Percentiles rank a stretch among this genome's conserved stretches.
phyloP scores from a whole-genome alignment of 1,139 yeast species.

The Lodderomyces oxycetoniae region DNA sequence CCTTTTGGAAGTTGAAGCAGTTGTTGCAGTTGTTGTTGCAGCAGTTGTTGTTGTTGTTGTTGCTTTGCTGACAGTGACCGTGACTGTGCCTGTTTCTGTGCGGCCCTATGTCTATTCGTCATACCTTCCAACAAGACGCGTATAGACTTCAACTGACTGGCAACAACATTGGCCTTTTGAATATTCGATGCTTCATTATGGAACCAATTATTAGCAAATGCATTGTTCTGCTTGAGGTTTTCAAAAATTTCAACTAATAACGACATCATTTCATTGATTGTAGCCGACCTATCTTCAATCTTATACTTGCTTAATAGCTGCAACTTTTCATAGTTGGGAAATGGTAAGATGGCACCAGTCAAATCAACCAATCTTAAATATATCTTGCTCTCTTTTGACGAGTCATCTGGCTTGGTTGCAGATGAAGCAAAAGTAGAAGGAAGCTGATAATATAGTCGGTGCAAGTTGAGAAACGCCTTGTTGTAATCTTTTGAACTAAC shows the following conservation, averaged over 20 bases:
- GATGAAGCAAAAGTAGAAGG: slow-evolving; percentile 17
- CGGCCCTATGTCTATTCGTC: slow-evolving; percentile 21
- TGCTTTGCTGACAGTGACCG: background rate
- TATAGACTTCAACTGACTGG: slow-evolving; percentile 56
- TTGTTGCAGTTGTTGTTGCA: background rate
- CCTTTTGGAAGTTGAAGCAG: background rate
- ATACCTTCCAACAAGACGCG: slow-evolving; percentile 52
- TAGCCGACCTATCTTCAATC: slow-evolving; percentile 29
- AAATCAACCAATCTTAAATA: slow-evolving; percentile 48
- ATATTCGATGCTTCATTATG: slow-evolving; percentile 46
- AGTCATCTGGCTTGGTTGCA: slow-evolving; percentile 13
- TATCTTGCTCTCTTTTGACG: slow-evolving; percentile 23
- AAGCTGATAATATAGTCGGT: slow-evolving; percentile 27
- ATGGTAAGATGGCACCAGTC: slow-evolving; percentile 57
- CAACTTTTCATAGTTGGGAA: slow-evolving; percentile 45
- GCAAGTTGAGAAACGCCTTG: slow-evolving; percentile 38
- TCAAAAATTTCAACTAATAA: slow-evolving; percentile 34
- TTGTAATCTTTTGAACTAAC: slow-evolving; percentile 43
- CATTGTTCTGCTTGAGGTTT: slow-evolving; percentile 29
- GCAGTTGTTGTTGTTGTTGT: background rate
- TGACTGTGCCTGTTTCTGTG: slow-evolving; percentile 3
- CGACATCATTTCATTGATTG: slow-evolving; percentile 28
- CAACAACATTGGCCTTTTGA: slow-evolving; percentile 55
- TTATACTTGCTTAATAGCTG: slow-evolving; percentile 34
- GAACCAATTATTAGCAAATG: slow-evolving; percentile 43